These are phyloP conservation scores for Capsicum pubescens DNA, from an alignment of 257 asterid species.

Conservation along the genomic window DNA sequence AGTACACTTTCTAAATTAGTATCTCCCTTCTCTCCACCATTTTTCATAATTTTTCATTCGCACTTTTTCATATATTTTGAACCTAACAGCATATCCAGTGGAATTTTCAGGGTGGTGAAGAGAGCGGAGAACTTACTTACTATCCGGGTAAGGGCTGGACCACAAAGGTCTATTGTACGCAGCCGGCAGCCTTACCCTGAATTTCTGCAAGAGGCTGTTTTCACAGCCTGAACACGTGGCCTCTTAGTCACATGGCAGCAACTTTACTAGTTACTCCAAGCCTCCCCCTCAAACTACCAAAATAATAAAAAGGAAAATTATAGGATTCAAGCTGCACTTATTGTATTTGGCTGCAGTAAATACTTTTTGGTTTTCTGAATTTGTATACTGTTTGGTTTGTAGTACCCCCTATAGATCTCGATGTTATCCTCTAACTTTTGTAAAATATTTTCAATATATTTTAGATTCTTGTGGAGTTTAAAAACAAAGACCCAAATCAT, in stretches of 20 bases:
- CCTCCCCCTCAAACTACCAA: neutral
- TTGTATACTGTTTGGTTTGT: neutral
- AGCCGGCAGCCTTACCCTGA: too few relatives aligned
- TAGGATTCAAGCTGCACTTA: neutral
- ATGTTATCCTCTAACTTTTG: conserved; percentile 15
- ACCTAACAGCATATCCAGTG: neutral
- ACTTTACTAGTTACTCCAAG: too few relatives aligned
- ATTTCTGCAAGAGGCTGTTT: too few relatives aligned
- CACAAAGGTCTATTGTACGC: too few relatives aligned
- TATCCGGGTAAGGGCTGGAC: too few relatives aligned
- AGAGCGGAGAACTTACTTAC: neutral
- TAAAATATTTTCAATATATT: conserved; percentile 13
- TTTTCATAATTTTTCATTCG: too few relatives aligned
- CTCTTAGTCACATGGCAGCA: too few relatives aligned
- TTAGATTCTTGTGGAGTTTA: conserved; percentile 89
- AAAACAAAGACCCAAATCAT: conserved; percentile 86
- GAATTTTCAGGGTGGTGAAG: neutral
- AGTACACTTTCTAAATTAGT: too few relatives aligned
- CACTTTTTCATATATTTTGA: too few relatives aligned
- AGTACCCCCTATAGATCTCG: neutral
- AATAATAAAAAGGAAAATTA: neutral
- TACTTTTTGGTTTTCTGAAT: neutral
- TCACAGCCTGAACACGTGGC: too few relatives aligned
- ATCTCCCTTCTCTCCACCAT: too few relatives aligned
- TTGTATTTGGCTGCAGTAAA: neutral